Evolutionary conservation across 495 filamentous ascomycete genomes (phyloP).

Genomic region (Podospora bellae-mahoneyi): DNA sequence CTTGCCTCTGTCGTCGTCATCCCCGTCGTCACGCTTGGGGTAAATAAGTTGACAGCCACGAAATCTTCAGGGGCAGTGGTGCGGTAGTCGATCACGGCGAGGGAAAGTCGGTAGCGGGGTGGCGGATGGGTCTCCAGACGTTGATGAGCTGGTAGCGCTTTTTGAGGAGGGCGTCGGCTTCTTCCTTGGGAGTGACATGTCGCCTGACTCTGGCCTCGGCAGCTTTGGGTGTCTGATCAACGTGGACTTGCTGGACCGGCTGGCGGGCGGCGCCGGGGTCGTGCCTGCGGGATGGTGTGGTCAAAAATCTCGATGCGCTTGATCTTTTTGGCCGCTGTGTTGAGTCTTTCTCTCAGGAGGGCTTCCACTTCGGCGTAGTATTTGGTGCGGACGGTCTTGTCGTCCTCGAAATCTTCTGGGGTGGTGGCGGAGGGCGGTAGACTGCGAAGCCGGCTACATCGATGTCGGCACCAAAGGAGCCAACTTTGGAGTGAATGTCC

Average conservation of each 20-base stretch:
- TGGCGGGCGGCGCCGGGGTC: slow-evolving; percentile 50
- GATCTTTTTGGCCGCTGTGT: slow-evolving; percentile 41
- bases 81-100: slow-evolving; percentile 66
- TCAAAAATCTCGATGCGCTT: slow-evolving; percentile 75
- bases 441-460: slow-evolving; percentile 45
- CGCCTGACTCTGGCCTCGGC: slow-evolving; percentile 61
- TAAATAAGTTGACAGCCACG: slow-evolving; percentile 68
- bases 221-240: slow-evolving; percentile 71
- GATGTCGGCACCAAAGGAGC: slow-evolving; percentile 39
- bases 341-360: slow-evolving; percentile 58
- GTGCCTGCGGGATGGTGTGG: slow-evolving; percentile 73
- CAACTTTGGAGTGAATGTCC: neutral
- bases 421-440: slow-evolving; percentile 26
- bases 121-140: slow-evolving; percentile 72
- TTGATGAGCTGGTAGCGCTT: slow-evolving; percentile 77
- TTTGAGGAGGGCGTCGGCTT: slow-evolving; percentile 55
- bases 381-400: slow-evolving; percentile 54
- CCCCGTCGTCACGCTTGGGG: slow-evolving; percentile 51
- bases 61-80: slow-evolving; percentile 62
- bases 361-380: slow-evolving; percentile 83
- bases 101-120: slow-evolving; percentile 61
- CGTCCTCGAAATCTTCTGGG: slow-evolving; percentile 57
- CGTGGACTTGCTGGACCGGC: slow-evolving; percentile 72
- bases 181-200: slow-evolving; percentile 51
- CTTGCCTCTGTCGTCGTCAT: slow-evolving; percentile 40